A percentile compares a stretch with the other conserved stretches of the same genome.
These are phyloP conservation scores for Pestalotiopsis sp. DNA, from an alignment of 2,329 filamentous ascomycete genomes.

Conservation along the genomic window DNA sequence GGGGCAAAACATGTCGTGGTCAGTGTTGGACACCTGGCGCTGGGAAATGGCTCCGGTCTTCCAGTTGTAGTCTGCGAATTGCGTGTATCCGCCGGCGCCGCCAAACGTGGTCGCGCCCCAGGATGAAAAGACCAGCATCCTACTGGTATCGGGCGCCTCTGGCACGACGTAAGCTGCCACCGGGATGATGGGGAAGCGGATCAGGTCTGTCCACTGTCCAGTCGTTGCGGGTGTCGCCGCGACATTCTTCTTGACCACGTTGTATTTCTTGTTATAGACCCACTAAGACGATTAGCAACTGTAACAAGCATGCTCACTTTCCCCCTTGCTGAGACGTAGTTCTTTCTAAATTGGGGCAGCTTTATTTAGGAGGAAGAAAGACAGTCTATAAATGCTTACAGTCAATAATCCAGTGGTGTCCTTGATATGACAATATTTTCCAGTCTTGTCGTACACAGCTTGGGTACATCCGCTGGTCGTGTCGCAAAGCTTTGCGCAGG, in stretches of 20 bases:
- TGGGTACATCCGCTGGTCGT: slow-evolving; percentile 11
- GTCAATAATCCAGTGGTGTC: not conserved
- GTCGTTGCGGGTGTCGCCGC: not conserved
- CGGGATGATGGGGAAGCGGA: slow-evolving; percentile 28
- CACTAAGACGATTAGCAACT: slow-evolving; percentile 16
- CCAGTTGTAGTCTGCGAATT: slow-evolving; percentile 27
- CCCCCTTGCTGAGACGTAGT: too few relatives aligned
- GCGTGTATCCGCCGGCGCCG: slow-evolving; percentile 15
- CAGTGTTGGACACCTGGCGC: slow-evolving; percentile 27
- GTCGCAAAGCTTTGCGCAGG: slow-evolving; percentile 12
- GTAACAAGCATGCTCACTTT: not conserved
- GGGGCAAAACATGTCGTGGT: slow-evolving; percentile 53
- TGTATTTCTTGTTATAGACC: slow-evolving; percentile 19
- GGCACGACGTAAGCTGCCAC: slow-evolving; percentile 32
- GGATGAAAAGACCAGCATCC: slow-evolving; percentile 20
- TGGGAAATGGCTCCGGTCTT: slow-evolving; percentile 20
- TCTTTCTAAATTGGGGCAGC: too few relatives aligned
- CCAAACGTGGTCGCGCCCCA: slow-evolving; percentile 8
- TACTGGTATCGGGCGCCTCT: slow-evolving; percentile 23
- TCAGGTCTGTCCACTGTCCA: slow-evolving; percentile 28
- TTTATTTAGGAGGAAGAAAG: not conserved
- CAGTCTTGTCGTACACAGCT: slow-evolving; percentile 15
- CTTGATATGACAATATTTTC: slow-evolving; percentile 18
- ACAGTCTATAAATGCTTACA: not conserved
- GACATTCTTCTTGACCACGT: slow-evolving; percentile 14